Evolutionary conservation across 768 basidiomycete species (phyloP), one percentile per base, ranked within the genome.

Genomic region (Tulasnella sp.): DNA sequence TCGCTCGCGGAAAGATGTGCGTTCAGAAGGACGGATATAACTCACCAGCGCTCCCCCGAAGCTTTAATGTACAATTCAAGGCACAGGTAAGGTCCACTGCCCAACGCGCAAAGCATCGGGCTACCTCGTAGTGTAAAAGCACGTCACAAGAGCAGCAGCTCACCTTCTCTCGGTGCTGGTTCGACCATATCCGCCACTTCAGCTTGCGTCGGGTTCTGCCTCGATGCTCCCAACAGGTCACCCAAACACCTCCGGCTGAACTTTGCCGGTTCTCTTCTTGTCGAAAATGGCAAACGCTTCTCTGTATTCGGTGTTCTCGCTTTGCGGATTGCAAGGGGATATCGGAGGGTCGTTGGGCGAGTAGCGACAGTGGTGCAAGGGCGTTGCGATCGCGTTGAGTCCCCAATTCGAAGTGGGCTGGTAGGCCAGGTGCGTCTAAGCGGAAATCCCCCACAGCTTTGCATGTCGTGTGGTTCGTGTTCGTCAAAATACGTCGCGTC

Each of bases 261-360:
- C 93, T 17, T 92, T 88, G 19, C 96, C 95, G 1, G 91, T 93
- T 49, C 97, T 97, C 79, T n/a, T 90, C 86, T 98, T 99, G 85
- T 99, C 97, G 83, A 98, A 99, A 40, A 99, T 90, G 67, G 97
- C 95, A 81, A 97, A 98, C 1, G 96, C 96, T 83, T 98, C 95
- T 81, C 94, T 94, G 87, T 96, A 96, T 84, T 96, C 95, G 94
- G 84, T 37, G 49, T 78, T 78, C 39, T 78, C 77, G 49, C 67
- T 78, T 77, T 78, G 49, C 72, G 7, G 14, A 14, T 45, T 14
- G 14, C 2, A n/a, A n/a, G n/a, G n/a, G n/a, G n/a, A n/a, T n/a
- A n/a, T n/a, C 15, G 1, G 15, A 17, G 15, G 42, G 42, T n/a
- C n/a, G n/a, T n/a, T 45, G 74, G 12, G n/a, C n/a, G 40, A 15